These are phyloP conservation scores for Gossypium stocksii DNA, from an alignment of 345 rosid species.

Conservation along the genomic window DNA sequence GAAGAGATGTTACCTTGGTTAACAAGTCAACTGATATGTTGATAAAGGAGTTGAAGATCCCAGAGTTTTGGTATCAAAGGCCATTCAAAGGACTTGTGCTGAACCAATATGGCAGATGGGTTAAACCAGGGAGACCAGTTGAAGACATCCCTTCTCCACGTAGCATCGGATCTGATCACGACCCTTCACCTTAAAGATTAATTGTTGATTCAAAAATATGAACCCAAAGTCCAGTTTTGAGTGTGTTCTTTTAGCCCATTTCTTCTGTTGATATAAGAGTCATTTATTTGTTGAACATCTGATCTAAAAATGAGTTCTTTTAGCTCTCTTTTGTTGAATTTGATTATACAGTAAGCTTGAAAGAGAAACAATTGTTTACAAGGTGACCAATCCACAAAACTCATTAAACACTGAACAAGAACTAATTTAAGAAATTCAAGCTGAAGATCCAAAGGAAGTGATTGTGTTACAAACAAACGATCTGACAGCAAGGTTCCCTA, in stretches of 20 bases:
- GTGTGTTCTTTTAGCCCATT: background rate
- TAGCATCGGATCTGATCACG: background rate
- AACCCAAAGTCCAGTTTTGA: background rate
- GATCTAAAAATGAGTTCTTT: background rate
- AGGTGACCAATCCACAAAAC: background rate
- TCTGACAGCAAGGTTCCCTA: background rate
- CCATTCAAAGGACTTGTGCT: slow-evolving; percentile 55
- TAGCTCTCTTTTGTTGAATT: background rate
- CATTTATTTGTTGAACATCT: slow-evolving; percentile 8
- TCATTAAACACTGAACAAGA: slow-evolving; percentile 1
- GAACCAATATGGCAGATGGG: slow-evolving; percentile 67
- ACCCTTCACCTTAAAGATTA: background rate
- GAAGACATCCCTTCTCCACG: slow-evolving; percentile 76
- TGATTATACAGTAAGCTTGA: background rate
- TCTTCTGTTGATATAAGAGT: background rate
- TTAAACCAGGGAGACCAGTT: slow-evolving; percentile 49
- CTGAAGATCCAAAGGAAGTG: background rate
- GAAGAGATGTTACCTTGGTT: slow-evolving; percentile 57
- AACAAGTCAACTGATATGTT: slow-evolving; percentile 53
- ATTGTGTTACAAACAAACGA: slow-evolving; percentile 7
- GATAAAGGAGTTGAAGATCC: slow-evolving; percentile 48
- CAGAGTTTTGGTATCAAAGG: slow-evolving; percentile 50
- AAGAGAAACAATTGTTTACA: background rate
- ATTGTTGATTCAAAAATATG: slow-evolving; percentile 6
- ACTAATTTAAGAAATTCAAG: background rate